Evolutionary conservation across 441 rosid genomes (phyloP).

Genomic region (Sinapis alba): DNA sequence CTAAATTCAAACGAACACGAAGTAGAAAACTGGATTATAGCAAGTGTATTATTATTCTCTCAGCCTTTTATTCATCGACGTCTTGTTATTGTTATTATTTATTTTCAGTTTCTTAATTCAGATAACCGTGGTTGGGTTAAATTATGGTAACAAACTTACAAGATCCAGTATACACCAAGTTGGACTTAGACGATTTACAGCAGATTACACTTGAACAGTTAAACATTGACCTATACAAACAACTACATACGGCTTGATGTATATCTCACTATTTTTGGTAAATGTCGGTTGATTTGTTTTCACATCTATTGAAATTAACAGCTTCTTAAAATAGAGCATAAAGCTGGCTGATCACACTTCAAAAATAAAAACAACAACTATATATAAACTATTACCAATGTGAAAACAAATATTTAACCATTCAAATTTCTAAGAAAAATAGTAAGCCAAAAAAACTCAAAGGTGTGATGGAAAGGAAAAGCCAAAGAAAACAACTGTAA

Average conservation of each 20-base stretch:
- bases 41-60: not conserved
- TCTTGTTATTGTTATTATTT: not conserved
- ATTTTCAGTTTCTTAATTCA: not conserved
- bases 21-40: not conserved
- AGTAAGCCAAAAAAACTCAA: conserved; percentile 26
- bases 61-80: not conserved
- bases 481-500: conserved; percentile 6
- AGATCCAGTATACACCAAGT: conserved; percentile 17
- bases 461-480: conserved; percentile 24
- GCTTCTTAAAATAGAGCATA: conserved; percentile 36
- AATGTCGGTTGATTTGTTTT: conserved; percentile 23
- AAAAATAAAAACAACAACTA: conserved; percentile 20
- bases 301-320: conserved; percentile 13
- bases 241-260: not conserved
- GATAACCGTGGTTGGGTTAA: not conserved
- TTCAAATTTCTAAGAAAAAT: conserved; percentile 17
- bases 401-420: conserved; percentile 34
- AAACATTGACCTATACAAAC: conserved; percentile 21
- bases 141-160: conserved; percentile 16
- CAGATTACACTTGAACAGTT: conserved; percentile 9
- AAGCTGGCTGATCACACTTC: conserved; percentile 29
- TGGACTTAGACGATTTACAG: conserved; percentile 24
- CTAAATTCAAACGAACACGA: conserved; percentile 2
- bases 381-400: conserved; percentile 30
- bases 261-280: conserved; percentile 11